These are phyloP conservation scores for Cryptococcus sp. DNA, from an alignment of 1,284 basidiomycete genomes.

Conservation along the genomic window DNA sequence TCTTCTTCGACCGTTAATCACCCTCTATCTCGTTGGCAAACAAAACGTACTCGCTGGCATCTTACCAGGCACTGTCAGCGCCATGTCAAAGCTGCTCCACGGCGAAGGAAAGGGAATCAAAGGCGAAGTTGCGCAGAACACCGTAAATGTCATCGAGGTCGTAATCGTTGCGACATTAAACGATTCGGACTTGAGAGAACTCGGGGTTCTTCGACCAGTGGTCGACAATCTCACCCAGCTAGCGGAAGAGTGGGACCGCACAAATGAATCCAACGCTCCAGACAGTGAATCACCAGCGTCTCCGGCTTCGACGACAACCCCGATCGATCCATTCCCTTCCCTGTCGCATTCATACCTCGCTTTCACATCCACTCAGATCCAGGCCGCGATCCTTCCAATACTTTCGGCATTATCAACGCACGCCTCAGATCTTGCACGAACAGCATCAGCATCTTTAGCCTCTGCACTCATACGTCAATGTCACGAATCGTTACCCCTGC, in stretches of 20 bases:
- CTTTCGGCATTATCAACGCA: constrained; percentile 41
- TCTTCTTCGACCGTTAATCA: constrained; percentile 62
- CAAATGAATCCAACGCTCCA: background rate
- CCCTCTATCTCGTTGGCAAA: constrained; percentile 64
- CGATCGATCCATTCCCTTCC: constrained; percentile 39
- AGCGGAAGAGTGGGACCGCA: constrained; percentile 29
- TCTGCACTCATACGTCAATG: constrained; percentile 61
- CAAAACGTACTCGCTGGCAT: constrained; percentile 62
- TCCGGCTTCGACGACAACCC: constrained; percentile 5
- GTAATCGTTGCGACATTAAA: constrained; percentile 58
- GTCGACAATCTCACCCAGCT: constrained; percentile 49
- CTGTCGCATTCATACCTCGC: constrained; percentile 50
- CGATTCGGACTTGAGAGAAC: constrained; percentile 61
- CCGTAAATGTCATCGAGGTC: constrained; percentile 61
- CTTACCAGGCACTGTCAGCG: constrained; percentile 76
- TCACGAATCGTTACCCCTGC: constrained; percentile 69
- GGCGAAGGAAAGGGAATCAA: constrained; percentile 41
- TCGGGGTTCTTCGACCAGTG: constrained; percentile 61
- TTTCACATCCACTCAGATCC: constrained; percentile 50
- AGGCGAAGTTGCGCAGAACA: constrained; percentile 56
- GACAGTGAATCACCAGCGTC: constrained; percentile 15
- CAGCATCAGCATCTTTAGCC: constrained; percentile 55
- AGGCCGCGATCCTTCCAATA: constrained; percentile 44
- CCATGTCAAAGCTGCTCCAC: constrained; percentile 65
- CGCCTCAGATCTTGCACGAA: constrained; percentile 46